These are phyloP conservation scores for Saccharomycopsis crataegensis DNA, from an alignment of 1,139 yeast genomes.

Conservation along the genomic window DNA sequence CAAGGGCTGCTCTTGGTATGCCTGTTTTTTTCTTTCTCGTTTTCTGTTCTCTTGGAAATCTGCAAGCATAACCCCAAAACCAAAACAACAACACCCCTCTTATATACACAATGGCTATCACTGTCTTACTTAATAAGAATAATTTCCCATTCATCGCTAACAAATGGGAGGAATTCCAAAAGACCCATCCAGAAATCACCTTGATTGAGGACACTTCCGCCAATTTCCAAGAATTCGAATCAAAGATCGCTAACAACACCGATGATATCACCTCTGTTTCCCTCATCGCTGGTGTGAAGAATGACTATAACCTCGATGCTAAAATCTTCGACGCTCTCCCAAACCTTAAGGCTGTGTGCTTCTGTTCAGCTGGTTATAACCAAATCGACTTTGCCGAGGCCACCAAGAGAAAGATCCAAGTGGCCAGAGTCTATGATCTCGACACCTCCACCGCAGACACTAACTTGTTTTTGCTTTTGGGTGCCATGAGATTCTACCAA, in stretches of 20 bases:
- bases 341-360: slow-evolving; percentile 41
- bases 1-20: too few species aligned
- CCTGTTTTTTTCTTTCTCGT: too few species aligned
- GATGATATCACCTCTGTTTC: background rate
- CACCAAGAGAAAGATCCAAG: slow-evolving; percentile 45
- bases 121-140: too few species aligned
- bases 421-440: slow-evolving; percentile 64
- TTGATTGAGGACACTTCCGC: background rate
- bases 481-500: slow-evolving; percentile 62
- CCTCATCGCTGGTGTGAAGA: slow-evolving; percentile 18
- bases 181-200: slow-evolving; percentile 9
- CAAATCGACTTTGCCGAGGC: slow-evolving; percentile 50
- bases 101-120: too few species aligned
- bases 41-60: too few species aligned
- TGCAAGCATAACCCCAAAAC: too few species aligned
- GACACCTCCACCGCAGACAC: slow-evolving; percentile 86
- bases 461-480: slow-evolving; percentile 56
- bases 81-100: too few species aligned
- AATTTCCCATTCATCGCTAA: background rate
- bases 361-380: slow-evolving; percentile 70
- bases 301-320: slow-evolving; percentile 34
- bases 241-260: background rate
- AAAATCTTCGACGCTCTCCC: slow-evolving; percentile 45
- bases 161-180: slow-evolving; percentile 14
- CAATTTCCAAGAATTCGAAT: background rate